Conservation (phyloP, 345 rosid species). For the Geranium brycei region DNA sequence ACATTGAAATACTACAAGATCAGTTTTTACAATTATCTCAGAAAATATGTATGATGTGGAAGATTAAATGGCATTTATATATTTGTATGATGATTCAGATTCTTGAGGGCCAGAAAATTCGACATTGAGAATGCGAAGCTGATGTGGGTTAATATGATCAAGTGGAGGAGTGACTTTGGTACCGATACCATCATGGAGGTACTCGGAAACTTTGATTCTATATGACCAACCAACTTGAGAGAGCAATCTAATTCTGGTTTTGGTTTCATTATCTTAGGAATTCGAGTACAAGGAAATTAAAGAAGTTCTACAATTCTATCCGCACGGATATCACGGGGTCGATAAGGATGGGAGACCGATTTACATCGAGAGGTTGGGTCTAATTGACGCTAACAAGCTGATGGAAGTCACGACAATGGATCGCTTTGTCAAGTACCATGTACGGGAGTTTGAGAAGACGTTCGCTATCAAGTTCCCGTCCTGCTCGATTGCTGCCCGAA, state of each 20-base stretch:
- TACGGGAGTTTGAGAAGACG: conserved; percentile 70
- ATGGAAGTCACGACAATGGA: conserved; percentile 74
- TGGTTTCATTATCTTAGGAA: conserved; percentile 26
- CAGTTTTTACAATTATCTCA: not conserved
- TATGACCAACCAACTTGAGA: too few relatives aligned
- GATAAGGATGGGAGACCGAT: conserved; percentile 82
- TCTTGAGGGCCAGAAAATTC: conserved; percentile 78
- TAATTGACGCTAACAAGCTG: conserved; percentile 69
- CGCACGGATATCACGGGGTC: conserved; percentile 89
- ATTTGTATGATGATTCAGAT: conserved; percentile 24
- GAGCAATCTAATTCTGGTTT: conserved; percentile 2
- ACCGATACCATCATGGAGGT: conserved; percentile 75
- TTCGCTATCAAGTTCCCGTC: conserved; percentile 67
- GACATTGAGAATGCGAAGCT: conserved; percentile 75
- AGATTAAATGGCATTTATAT: not conserved
- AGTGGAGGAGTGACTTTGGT: conserved; percentile 72
- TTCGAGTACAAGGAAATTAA: conserved; percentile 63
- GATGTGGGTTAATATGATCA: conserved; percentile 83
- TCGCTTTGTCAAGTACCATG: conserved; percentile 73
- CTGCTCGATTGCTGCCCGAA: conserved; percentile 61
- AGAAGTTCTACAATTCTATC: conserved; percentile 63
- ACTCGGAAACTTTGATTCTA: not conserved
- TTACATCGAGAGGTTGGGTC: conserved; percentile 71
- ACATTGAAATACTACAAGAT: too few relatives aligned
- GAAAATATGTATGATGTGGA: not conserved